A percentile compares a stretch with the other conserved stretches of the same genome.
These are phyloP conservation scores for Pulicaria dysenterica DNA, from an alignment of 129 eudicot genomes.

Conservation along the genomic window DNA sequence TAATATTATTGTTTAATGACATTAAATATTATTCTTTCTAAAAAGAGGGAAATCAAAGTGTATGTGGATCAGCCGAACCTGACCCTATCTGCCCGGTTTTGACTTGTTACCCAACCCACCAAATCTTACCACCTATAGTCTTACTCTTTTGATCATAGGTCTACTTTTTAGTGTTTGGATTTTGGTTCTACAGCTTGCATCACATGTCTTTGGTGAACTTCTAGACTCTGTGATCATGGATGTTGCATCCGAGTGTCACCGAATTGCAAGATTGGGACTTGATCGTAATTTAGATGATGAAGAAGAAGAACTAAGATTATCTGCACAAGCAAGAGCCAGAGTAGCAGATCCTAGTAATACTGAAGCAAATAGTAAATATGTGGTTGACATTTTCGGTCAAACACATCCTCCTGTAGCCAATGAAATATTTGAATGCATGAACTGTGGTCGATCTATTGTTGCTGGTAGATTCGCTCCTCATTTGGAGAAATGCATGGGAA, in stretches of 20 bases:
- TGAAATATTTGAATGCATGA: slow-evolving; percentile 93
- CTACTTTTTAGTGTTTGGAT: slow-evolving; percentile 6
- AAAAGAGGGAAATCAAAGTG: too few relatives aligned
- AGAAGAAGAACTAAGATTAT: slow-evolving; percentile 86
- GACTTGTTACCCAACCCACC: too few relatives aligned
- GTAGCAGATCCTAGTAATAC: slow-evolving; percentile 78
- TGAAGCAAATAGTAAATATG: slow-evolving; percentile 80
- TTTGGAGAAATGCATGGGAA: slow-evolving; percentile 99
- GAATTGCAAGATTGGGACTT: slow-evolving; percentile 84
- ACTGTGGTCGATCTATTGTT: slow-evolving; percentile 80
- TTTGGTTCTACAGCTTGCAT: slow-evolving; percentile 62
- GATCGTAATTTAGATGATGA: slow-evolving; percentile 81
- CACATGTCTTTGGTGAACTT: slow-evolving; percentile 62
- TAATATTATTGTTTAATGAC: too few relatives aligned
- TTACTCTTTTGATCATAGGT: slow-evolving; percentile 6
- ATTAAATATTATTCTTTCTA: too few relatives aligned
- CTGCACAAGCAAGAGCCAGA: slow-evolving; percentile 85
- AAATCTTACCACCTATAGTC: neutral
- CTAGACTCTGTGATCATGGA: slow-evolving; percentile 77
- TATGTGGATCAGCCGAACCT: too few relatives aligned
- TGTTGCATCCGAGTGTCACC: slow-evolving; percentile 95
- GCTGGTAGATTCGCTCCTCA: slow-evolving; percentile 99
- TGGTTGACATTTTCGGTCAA: slow-evolving; percentile 93
- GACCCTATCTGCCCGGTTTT: too few relatives aligned
- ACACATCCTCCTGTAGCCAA: slow-evolving; percentile 92